Percentiles rank a stretch among this genome's conserved stretches.
Evolutionary conservation across 2,329 filamentous ascomycete species (phyloP).

Genomic region (Simplicillium aogashimaense): DNA sequence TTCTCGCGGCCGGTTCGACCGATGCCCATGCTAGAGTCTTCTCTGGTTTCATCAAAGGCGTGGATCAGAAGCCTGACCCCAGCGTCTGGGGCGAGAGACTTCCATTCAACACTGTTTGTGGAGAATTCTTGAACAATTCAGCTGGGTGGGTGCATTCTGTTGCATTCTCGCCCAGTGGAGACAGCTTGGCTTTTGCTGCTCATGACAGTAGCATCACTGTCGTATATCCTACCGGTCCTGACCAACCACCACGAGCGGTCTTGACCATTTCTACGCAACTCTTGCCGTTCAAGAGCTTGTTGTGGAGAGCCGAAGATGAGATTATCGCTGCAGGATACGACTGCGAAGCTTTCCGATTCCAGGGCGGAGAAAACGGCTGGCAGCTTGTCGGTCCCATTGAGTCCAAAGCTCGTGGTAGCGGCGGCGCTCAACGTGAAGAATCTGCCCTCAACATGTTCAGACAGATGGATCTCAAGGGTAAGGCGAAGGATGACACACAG

Average conservation of each 20-base stretch:
- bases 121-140: conserved; percentile 91
- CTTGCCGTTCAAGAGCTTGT: conserved; percentile 81
- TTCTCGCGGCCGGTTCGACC: conserved; percentile 90
- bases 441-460: conserved; percentile 96
- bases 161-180: conserved; percentile 82
- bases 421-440: conserved; percentile 65
- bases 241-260: conserved; percentile 84
- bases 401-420: conserved; percentile 53
- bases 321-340: conserved; percentile 93
- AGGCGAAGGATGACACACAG: conserved; percentile 83
- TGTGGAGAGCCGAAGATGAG: conserved; percentile 87
- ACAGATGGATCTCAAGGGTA: conserved; percentile 97
- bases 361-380: conserved; percentile 73
- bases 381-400: conserved; percentile 74
- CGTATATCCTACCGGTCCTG: conserved; percentile 85
- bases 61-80: conserved; percentile 76
- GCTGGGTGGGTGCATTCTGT: conserved; percentile 95
- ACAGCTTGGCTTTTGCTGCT: conserved; percentile 86
- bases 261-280: conserved; percentile 83
- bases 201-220: conserved; percentile 97
- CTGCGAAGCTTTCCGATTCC: conserved; percentile 82
- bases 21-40: conserved; percentile 94
- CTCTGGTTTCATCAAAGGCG: conserved; percentile 91
- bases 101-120: conserved; percentile 97
- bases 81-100: conserved; percentile 90